Percentiles rank a stretch among this genome's conserved stretches.
phyloP scores from a whole-genome alignment of 495 filamentous ascomycete genomes.

The Hypoxylon rickii region DNA sequence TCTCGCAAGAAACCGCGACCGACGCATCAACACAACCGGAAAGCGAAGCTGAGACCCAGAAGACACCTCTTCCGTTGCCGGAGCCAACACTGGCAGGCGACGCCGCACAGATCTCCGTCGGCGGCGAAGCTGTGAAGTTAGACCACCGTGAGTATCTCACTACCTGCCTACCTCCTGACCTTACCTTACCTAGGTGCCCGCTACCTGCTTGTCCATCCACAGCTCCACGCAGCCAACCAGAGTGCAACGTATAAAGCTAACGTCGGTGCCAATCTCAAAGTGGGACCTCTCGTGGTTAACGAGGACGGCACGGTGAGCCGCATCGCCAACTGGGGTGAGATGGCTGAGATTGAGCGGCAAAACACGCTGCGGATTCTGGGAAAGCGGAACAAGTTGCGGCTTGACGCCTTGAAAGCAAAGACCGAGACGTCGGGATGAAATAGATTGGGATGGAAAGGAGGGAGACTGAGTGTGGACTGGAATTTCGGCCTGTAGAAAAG shows the following conservation, averaged over 20 bases:
- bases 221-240: too few species aligned
- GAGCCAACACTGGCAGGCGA: conserved; percentile 4
- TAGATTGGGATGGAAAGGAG: background rate
- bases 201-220: background rate
- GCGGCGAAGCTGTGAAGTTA: conserved; percentile 26
- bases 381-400: conserved; percentile 64
- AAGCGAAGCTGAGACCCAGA: background rate
- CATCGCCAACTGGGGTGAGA: conserved; percentile 69
- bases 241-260: too few species aligned
- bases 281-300: conserved; percentile 73
- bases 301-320: conserved; percentile 66
- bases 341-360: conserved; percentile 64
- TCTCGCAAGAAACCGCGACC: background rate
- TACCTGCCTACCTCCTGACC: background rate
- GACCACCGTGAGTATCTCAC: conserved; percentile 21
- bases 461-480: background rate
- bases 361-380: conserved; percentile 66
- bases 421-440: conserved; percentile 11
- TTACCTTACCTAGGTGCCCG: background rate
- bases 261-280: too few species aligned
- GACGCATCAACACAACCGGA: too few species aligned
- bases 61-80: conserved; percentile 19
- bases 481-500: too few species aligned
- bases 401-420: conserved; percentile 57
- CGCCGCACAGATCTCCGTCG: conserved; percentile 18